Conservation (phyloP, 805 yeast genomes). For the Priceomyces castillae region DNA sequence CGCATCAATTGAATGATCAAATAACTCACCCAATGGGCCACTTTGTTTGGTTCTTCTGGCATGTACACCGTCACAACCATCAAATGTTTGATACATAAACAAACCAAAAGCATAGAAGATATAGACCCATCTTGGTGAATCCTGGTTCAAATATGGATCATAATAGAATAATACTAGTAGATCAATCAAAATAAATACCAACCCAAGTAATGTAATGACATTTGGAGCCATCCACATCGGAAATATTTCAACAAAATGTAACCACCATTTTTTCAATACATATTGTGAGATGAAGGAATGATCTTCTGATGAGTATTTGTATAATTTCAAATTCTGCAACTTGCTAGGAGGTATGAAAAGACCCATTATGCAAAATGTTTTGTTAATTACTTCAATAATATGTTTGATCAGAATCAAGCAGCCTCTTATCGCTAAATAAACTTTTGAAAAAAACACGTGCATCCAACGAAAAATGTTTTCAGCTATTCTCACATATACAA, state of each 20-base stretch:
- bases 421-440: no score
- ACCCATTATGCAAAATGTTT: constrained; percentile 52
- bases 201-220: constrained; percentile 78
- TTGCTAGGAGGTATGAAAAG: constrained; percentile 56
- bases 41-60: constrained; percentile 94
- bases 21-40: constrained; percentile 91
- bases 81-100: constrained; percentile 91
- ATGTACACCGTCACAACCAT: constrained; percentile 94
- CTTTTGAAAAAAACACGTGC: no score
- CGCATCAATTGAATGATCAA: constrained; percentile 82
- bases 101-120: constrained; percentile 75
- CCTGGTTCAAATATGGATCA: constrained; percentile 64
- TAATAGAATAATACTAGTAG: constrained; percentile 62
- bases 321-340: constrained; percentile 52
- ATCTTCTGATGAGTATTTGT: constrained; percentile 75
- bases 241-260: constrained; percentile 64
- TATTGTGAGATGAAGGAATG: constrained; percentile 73
- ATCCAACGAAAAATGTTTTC: no score
- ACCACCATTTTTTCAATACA: constrained; percentile 82
- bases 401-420: no score
- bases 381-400: no score
- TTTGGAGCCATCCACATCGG: constrained; percentile 93
- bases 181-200: constrained; percentile 66
- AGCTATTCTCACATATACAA: no score
- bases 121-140: constrained; percentile 74